phyloP scores from a whole-genome alignment of 768 basidiomycete genomes.

The Trichaptum fuscoviolaceum region DNA sequence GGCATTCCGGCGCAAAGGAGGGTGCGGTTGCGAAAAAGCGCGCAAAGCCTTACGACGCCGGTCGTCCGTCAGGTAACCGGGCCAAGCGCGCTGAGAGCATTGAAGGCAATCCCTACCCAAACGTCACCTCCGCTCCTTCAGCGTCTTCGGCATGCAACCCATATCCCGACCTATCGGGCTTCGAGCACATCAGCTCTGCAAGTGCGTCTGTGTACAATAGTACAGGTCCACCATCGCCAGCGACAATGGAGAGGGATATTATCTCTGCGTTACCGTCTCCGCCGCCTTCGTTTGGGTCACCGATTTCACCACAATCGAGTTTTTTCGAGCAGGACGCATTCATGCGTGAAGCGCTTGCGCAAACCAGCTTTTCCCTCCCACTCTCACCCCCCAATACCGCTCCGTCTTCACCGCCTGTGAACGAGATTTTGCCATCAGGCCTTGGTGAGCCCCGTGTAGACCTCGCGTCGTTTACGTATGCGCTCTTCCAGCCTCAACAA shows the following conservation, averaged over 20 bases:
- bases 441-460: constrained; percentile 1
- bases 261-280: neutral
- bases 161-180: neutral
- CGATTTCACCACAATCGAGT: neutral
- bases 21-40: constrained; percentile 44
- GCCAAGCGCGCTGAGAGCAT: neutral
- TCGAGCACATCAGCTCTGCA: constrained; percentile 1
- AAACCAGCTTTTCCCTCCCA: neutral
- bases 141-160: constrained; percentile 2
- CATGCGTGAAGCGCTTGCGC: neutral
- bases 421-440: neutral
- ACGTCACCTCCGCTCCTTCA: neutral
- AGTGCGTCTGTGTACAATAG: constrained; percentile 2
- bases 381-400: constrained; percentile 9
- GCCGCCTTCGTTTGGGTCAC: neutral
- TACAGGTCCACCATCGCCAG: neutral
- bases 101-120: constrained; percentile 6
- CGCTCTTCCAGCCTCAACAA: constrained; percentile 6
- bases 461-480: constrained; percentile 3
- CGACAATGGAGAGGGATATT: neutral
- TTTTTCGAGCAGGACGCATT: neutral
- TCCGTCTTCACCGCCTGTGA: constrained; percentile 5
- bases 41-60: constrained; percentile 61
- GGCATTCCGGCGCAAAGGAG: constrained; percentile 14
- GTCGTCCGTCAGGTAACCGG: neutral